Conservation (phyloP, 805 yeast genomes). For the Cyberlindnera japonica region DNA sequence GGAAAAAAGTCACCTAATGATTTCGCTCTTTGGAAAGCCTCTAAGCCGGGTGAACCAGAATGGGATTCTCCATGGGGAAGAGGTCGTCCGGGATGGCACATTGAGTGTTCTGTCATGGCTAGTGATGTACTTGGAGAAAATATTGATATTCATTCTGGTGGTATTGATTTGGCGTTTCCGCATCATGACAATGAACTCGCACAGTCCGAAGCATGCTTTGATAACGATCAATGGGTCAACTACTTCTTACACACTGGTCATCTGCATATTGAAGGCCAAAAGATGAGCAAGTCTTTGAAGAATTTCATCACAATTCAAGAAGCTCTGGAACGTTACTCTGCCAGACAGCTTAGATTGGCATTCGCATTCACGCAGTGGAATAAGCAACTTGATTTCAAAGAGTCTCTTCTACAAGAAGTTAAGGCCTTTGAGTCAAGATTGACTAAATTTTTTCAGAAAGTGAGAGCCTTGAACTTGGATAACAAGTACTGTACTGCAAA, state of each 20-base stretch:
- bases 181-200: slow-evolving; percentile 99
- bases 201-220: slow-evolving; percentile 90
- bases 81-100: slow-evolving; percentile 99
- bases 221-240: slow-evolving; percentile 92
- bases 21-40: slow-evolving; percentile 95
- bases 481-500: slow-evolving; percentile 45
- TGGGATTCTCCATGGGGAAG: slow-evolving; percentile 97
- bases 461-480: slow-evolving; percentile 78
- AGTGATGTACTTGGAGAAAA: slow-evolving; percentile 75
- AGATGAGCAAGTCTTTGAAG: slow-evolving; percentile 93
- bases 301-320: slow-evolving; percentile 94
- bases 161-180: slow-evolving; percentile 96
- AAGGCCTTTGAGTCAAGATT: slow-evolving; percentile 69
- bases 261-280: slow-evolving; percentile 96
- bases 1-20: slow-evolving; percentile 77
- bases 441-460: slow-evolving; percentile 79
- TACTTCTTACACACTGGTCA: slow-evolving; percentile 97
- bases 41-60: slow-evolving; percentile 95
- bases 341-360: slow-evolving; percentile 85
- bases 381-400: slow-evolving; percentile 87
- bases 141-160: slow-evolving; percentile 96
- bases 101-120: slow-evolving; percentile 99
- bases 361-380: slow-evolving; percentile 94
- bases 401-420: slow-evolving; percentile 71
- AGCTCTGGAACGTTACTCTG: slow-evolving; percentile 65